Base-by-base conservation (phyloP, 1,284 basidiomycete genomes). In the Rhodotorula glutinis region DNA sequence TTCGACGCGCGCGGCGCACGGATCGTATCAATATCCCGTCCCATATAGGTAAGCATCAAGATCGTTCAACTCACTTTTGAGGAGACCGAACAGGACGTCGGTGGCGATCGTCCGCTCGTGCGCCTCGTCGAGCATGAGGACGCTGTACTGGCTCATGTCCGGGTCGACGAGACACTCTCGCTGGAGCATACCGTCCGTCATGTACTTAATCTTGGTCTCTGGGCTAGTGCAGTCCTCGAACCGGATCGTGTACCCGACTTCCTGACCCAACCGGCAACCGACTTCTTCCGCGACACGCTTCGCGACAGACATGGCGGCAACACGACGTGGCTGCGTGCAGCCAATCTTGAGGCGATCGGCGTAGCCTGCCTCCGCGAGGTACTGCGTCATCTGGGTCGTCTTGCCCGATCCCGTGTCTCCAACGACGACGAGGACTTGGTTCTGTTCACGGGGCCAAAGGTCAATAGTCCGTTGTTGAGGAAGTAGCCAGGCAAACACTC, bases 171-270 rank as follows among this genome's bases (percentile, higher is more conserved):
- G 82, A 76, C 90, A 92, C 82, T 98, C 95, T 81, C 95, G 86
- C 77, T 97, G 91, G 19, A 99, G 85, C 92, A 99, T 97, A 82
- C 95, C 96, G 78, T 98, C 95, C 72, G 96, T 99, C 96, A 99
- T 98, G 85, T 96, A 98, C 81, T 98, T 99, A 85, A 99, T 98
- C 76, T 90, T 88, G 17, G 95, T 98, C 79, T 98, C 96, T 0
- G 95, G 92, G 76, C 91, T 89, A 7, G 95, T 98, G 79, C 93
- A 93, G 80, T 98, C 96, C 81, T 99, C 95, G 79, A 99, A 99
- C 82, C 96, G 94, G 75, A 99, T 97, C 8, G 90, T 92, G 78
- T 99, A 99, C 2, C 95, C 95, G 66, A 99, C 95, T 80, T 98
- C 95, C 76, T 95, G 90, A 14, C 95, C 95, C 8, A 99, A 83